phyloP scores from a whole-genome alignment of 2,329 filamentous ascomycete genomes.

The Penicillium sclerotiorum region DNA sequence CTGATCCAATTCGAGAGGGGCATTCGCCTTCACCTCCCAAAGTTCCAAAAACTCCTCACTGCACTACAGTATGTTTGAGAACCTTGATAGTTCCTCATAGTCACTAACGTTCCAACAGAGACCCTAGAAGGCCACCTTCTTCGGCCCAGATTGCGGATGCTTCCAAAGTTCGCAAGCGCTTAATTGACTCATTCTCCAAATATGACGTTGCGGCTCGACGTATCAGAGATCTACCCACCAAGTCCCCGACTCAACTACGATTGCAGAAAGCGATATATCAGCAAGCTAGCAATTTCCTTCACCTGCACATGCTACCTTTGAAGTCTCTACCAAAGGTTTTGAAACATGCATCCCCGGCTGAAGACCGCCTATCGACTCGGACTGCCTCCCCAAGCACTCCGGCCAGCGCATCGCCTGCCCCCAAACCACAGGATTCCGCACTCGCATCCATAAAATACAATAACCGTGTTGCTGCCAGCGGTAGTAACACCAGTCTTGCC shows the following conservation, averaged over 20 bases:
- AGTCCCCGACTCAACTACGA: conserved; percentile 70
- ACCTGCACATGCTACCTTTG: conserved; percentile 86
- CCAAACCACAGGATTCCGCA: conserved; percentile 45
- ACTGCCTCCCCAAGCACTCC: conserved; percentile 27
- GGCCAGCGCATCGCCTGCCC: conserved; percentile 25
- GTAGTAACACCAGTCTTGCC: conserved; percentile 55
- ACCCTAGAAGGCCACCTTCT: conserved; percentile 66
- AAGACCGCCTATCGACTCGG: conserved; percentile 32
- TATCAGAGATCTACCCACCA: conserved; percentile 75
- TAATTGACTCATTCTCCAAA: conserved; percentile 86
- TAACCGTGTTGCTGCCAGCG: conserved; percentile 52
- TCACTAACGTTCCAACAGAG: conserved; percentile 40
- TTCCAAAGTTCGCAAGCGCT: conserved; percentile 81
- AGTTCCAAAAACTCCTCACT: conserved; percentile 76
- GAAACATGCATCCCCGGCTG: conserved; percentile 60
- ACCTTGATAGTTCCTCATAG: no score
- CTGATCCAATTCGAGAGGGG: conserved; percentile 85
- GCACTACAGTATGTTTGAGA: conserved; percentile 69
- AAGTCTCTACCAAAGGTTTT: conserved; percentile 73
- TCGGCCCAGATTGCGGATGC: conserved; percentile 78
- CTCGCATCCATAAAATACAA: conserved; percentile 62
- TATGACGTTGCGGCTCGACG: conserved; percentile 81
- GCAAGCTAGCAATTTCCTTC: conserved; percentile 79
- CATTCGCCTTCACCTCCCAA: conserved; percentile 77
- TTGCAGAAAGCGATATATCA: conserved; percentile 82